Conservation (phyloP, 2,329 filamentous ascomycete species). For the Nemania sp. region DNA sequence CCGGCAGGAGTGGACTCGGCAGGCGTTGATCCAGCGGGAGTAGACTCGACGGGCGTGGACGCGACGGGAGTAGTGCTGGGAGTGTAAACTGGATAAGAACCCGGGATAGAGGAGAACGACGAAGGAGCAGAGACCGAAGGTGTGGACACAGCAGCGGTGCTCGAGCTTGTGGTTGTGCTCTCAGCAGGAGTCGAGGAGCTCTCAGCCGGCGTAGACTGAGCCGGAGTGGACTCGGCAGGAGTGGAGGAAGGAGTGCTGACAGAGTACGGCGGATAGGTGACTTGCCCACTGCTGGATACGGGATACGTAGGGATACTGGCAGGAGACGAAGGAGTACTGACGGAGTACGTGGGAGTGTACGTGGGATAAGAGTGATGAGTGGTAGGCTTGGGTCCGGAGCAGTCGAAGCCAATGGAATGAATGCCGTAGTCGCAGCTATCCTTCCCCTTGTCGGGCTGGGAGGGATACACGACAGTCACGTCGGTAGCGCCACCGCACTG, state of each 20-base stretch:
- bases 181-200: constrained; percentile 24
- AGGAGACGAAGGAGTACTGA: constrained; percentile 29
- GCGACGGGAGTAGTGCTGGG: constrained; percentile 18
- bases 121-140: constrained; percentile 7
- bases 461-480: constrained; percentile 71
- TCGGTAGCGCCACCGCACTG: constrained; percentile 91
- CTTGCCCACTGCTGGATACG: no score
- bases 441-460: constrained; percentile 60
- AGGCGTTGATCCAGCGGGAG: constrained; percentile 20
- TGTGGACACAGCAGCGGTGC: constrained; percentile 10
- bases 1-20: constrained; percentile 23
- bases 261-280: constrained; percentile 8
- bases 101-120: constrained; percentile 13
- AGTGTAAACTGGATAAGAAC: constrained; percentile 21
- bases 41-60: constrained; percentile 23
- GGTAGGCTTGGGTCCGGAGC: constrained; percentile 49
- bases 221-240: constrained; percentile 21
- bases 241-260: constrained; percentile 31
- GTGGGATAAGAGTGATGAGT: constrained; percentile 30
- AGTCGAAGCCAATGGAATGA: constrained; percentile 77
- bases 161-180: constrained; percentile 17
- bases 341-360: constrained; percentile 27
- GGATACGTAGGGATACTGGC: constrained; percentile 31
- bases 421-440: constrained; percentile 71
- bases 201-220: constrained; percentile 8